These are phyloP conservation scores for Sphaerobolus stellatus DNA, from an alignment of 1,284 basidiomycete species.

Conservation along the genomic window DNA sequence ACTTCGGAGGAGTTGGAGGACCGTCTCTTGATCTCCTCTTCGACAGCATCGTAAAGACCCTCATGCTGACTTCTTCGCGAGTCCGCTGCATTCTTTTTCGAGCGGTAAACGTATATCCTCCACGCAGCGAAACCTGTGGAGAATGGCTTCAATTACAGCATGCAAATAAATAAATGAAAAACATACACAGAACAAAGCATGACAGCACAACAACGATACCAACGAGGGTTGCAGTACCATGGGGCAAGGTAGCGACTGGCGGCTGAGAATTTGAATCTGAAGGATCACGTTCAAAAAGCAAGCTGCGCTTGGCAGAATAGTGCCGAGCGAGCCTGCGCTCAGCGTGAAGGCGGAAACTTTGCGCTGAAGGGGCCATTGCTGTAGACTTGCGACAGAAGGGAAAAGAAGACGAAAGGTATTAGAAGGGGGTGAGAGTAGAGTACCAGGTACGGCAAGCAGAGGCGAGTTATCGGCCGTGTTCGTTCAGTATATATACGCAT, in stretches of 20 bases:
- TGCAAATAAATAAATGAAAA: background rate
- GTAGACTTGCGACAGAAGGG: too few species aligned
- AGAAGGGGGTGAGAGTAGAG: too few species aligned
- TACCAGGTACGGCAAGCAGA: too few species aligned
- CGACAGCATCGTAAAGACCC: conserved; percentile 15
- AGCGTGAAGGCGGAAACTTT: background rate
- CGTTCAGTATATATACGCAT: too few species aligned
- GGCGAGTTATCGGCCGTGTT: too few species aligned
- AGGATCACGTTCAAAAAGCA: conserved; percentile 18
- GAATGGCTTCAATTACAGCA: background rate
- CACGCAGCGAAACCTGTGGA: conserved; percentile 31
- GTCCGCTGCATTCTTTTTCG: conserved; percentile 19
- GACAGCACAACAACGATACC: conserved; percentile 33
- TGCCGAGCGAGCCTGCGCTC: conserved; percentile 23
- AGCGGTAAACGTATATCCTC: conserved; percentile 30
- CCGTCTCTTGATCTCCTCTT: conserved; percentile 12
- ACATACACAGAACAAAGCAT: conserved; percentile 31
- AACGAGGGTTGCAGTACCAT: conserved; percentile 24
- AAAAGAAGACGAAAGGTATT: too few species aligned
- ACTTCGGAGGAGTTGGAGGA: conserved; percentile 12
- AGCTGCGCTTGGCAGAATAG: conserved; percentile 18
- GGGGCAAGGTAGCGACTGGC: conserved; percentile 14
- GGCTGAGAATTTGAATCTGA: conserved; percentile 14
- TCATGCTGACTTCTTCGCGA: conserved; percentile 15
- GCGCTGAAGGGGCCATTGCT: conserved; percentile 5